Evolutionary conservation across 2,329 filamentous ascomycete species (phyloP), one percentile per base, ranked within the genome.

Genomic region (Cytospora schulzeri): DNA sequence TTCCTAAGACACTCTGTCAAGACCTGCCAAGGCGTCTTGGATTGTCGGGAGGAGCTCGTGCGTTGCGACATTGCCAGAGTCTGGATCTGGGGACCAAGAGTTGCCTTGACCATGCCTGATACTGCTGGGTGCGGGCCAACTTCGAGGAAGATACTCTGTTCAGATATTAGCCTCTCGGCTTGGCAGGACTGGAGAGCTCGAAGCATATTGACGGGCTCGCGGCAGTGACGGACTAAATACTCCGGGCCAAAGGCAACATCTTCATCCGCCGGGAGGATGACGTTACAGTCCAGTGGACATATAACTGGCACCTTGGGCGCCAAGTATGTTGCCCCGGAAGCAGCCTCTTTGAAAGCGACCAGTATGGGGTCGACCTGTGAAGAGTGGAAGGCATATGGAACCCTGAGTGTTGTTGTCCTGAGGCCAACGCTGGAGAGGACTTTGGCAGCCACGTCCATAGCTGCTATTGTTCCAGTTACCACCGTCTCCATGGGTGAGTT

Each of bases 401-500:
- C 80, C 35, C 78, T 77, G 6, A 85, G 74, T 52, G 74, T 75
- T 0, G 78, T 79, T 64, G 71, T 80, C 76, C 75, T 83, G 76
- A 71, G 71, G 66, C 70, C 77, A 14, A 66, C 71, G 22, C 48
- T 70, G 48, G 66, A 67, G 17, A 78, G 71, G 60, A 71, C 67
- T 54, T 71, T 67, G 14, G 83, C 80, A 22, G 87, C 78, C 7
- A 77, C 73, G 3, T 75, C 70, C 38, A 85, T 76, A 58, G 81
- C 75, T 1, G 70, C 70, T 0, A 77, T 76, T 7, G 72, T 69
- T 11, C 82, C 83, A 35, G 78, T 78, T n/a, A 95, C 79, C 1
- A 95, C 91, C 7, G 88, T 93, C 72, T 92, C 90, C 57, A 85
- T 80, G 0, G 88, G 87, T 0, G 88, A 86, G 70, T 96, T 96